Base-by-base conservation (phyloP, 1,139 yeast species). In the Pichia sp. region DNA sequence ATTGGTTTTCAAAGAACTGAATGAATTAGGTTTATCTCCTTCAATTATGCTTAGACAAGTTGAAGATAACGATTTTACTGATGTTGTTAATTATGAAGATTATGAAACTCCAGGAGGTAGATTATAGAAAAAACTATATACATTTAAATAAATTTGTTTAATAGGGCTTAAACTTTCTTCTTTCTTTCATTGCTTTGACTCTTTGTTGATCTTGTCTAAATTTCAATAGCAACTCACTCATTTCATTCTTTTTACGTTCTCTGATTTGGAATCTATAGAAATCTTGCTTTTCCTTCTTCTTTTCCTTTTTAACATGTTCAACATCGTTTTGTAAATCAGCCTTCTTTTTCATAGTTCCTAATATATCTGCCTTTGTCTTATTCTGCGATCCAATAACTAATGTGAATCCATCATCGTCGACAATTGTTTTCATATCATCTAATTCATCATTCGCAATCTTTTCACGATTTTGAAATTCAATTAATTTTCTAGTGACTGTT, bases 251-350 rank as follows among this genome's bases (percentile, higher is more conserved):
- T 76, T 90, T 92, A 63, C 80, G 79, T 64, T 94, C 96, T 67
- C 98, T 81, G 59, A 92, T 78, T 70, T 94, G 99, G 79, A 90
- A 94, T 59, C 96, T 77, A 72, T 94, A 94, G 72, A 94, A 92
- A 68, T 94, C 97, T 56, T 77, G 77, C 71, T 89, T 87, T 58
- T 89, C 94, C 67, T 86, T 85, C 70, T 77, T 81, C 66, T 85
- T 81, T 68, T 76, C 71, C 65, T 81, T 83, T 65, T 84, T 80
- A 64, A 75, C 69, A 61, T 78, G 78, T 43, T 68, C 66, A 48
- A 68, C 66, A 42, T 77, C 77, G 50, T 70, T 71, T 16, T 72
- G 76, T 3, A 71, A 70, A 40, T 76, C 72, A 32, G 71, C 60
- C 32, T 77, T 71, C 46, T 70, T 63, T 55, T 72, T 74, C 53